A percentile compares a stretch with the other conserved stretches of the same genome.
Conservation (phyloP, 2,329 filamentous ascomycete species). For the Aphanocladium album region DNA sequence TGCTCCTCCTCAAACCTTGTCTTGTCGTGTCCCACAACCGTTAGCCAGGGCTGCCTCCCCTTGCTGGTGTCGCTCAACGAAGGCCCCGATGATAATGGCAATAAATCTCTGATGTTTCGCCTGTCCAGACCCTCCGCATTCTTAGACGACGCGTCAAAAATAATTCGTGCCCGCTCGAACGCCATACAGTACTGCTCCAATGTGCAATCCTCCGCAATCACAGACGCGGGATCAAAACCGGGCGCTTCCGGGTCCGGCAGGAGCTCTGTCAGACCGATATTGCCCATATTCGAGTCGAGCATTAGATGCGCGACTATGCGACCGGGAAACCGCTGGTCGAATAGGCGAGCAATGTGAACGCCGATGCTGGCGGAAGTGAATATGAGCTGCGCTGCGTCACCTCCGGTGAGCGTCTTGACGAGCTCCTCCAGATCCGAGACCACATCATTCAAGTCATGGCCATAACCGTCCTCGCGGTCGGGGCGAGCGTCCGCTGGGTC, state of each 20-base stretch:
- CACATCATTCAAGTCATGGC: slow-evolving; percentile 41
- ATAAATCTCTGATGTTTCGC: slow-evolving; percentile 17
- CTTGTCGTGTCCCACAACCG: slow-evolving; percentile 22
- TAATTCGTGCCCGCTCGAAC: slow-evolving; percentile 12
- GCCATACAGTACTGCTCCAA: slow-evolving; percentile 12
- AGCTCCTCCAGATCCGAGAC: slow-evolving; percentile 19
- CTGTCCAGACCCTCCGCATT: slow-evolving; percentile 19
- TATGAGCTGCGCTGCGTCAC: slow-evolving; percentile 10
- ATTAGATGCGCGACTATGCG: slow-evolving; percentile 43
- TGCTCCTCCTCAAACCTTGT: slow-evolving; percentile 15
- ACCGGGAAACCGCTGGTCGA: slow-evolving; percentile 40
- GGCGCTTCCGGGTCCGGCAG: slow-evolving; percentile 50
- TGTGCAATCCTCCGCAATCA: slow-evolving; percentile 14
- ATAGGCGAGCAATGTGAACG: slow-evolving; percentile 41
- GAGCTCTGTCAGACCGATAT: slow-evolving; percentile 49
- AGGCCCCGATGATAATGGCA: slow-evolving; percentile 16
- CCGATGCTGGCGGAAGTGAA: slow-evolving; percentile 20
- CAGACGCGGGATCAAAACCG: slow-evolving; percentile 33
- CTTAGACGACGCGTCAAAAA: slow-evolving; percentile 20
- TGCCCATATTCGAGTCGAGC: slow-evolving; percentile 54
- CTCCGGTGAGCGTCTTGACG: background rate
- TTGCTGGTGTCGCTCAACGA: background rate
- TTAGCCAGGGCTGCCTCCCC: slow-evolving; percentile 15
- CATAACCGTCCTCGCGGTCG: slow-evolving; percentile 29
- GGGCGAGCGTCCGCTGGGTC: slow-evolving; percentile 39